Percentiles rank a stretch among this genome's conserved stretches.
Evolutionary conservation across 2,329 filamentous ascomycete genomes (phyloP).

Genomic region (Epichloe sibirici): DNA sequence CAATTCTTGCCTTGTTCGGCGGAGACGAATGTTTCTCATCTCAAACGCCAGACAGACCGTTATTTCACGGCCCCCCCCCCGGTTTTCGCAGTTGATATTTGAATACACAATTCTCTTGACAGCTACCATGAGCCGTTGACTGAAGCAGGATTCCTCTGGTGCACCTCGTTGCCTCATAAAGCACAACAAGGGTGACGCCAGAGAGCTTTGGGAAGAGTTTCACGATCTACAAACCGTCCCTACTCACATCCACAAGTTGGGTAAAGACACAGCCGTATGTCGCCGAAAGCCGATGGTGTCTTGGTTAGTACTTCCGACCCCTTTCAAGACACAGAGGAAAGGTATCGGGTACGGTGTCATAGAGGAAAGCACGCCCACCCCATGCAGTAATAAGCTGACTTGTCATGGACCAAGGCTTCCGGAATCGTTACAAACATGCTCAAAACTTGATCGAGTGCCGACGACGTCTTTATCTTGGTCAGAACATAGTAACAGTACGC

Average conservation of each 20-base stretch:
- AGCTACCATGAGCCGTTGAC: neutral
- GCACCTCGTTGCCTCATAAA: neutral
- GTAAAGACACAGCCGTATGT: conserved; percentile 4
- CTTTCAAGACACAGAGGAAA: neutral
- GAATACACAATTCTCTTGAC: neutral
- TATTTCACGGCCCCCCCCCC: neutral
- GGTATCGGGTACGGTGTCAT: conserved; percentile 5
- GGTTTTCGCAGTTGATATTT: too few relatives aligned
- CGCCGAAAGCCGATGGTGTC: conserved; percentile 7
- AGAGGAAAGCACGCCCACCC: conserved; percentile 14
- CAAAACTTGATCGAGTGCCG: neutral
- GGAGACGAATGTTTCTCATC: neutral
- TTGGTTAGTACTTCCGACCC: neutral
- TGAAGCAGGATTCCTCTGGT: neutral
- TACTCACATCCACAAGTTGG: conserved; percentile 7
- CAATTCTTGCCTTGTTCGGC: neutral
- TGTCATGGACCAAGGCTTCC: conserved; percentile 10
- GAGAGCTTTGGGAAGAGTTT: conserved; percentile 2
- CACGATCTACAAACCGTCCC: conserved; percentile 3
- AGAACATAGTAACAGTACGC: neutral
- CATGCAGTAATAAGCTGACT: conserved; percentile 12
- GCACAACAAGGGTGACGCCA: conserved; percentile 1
- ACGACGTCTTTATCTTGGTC: neutral
- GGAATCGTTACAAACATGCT: conserved; percentile 8
- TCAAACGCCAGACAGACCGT: neutral